These are phyloP conservation scores for Brassica hybrid DNA, from an alignment of 441 rosid species.

Conservation along the genomic window DNA sequence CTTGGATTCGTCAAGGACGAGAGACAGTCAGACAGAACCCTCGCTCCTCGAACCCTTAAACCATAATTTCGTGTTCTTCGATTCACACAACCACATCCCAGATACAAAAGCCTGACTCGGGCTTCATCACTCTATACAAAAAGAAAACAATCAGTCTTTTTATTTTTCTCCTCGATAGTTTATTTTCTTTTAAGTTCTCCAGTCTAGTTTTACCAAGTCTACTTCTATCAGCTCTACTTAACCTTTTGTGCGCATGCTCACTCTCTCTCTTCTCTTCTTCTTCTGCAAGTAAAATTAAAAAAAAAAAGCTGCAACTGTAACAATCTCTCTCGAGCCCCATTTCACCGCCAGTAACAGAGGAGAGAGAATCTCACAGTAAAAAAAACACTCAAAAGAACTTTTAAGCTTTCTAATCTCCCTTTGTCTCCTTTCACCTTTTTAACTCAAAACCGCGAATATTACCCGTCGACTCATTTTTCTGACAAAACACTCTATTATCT, in stretches of 20 bases:
- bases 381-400: background rate
- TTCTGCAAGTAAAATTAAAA: background rate
- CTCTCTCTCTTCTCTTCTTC: conserved; percentile 4
- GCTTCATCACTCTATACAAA: too few relatives aligned
- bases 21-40: conserved; percentile 30
- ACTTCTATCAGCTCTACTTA: conserved; percentile 24
- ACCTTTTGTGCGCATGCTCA: conserved; percentile 42
- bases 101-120: background rate
- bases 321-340: conserved; percentile 46
- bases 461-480: conserved; percentile 3
- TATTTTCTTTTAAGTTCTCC: background rate
- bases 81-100: conserved; percentile 20
- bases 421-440: conserved; percentile 37
- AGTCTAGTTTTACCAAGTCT: conserved; percentile 14
- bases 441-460: conserved; percentile 34
- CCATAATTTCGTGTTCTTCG: conserved; percentile 32
- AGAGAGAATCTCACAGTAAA: conserved; percentile 36
- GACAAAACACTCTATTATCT: conserved; percentile 20
- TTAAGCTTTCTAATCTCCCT: conserved; percentile 22
- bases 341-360: conserved; percentile 43
- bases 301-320: conserved; percentile 35
- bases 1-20: conserved; percentile 38
- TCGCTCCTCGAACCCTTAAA: conserved; percentile 28
- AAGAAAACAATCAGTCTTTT: background rate
- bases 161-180: too few relatives aligned